Evolutionary conservation across 345 rosid species (phyloP).

Genomic region (Citrus maxima): DNA sequence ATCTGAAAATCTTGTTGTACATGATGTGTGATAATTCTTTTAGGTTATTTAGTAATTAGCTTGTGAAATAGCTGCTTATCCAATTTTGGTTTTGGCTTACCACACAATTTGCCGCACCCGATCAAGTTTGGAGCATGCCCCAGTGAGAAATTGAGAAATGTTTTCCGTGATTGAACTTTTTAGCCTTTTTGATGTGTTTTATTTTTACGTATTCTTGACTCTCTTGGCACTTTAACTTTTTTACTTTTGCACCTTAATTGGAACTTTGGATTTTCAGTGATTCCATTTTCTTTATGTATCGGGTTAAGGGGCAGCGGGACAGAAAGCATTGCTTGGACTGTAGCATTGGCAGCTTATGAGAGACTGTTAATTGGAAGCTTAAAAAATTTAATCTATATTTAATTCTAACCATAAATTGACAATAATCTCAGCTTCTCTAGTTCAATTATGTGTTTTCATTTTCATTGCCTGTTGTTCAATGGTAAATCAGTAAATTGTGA

Average conservation of each 20-base stretch:
- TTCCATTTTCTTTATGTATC: not conserved
- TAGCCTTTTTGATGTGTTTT: not conserved
- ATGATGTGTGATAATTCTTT: conserved; percentile 51
- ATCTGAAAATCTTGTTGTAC: conserved; percentile 42
- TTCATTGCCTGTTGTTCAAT: too few relatives aligned
- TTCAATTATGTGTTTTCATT: too few relatives aligned
- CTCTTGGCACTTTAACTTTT: too few relatives aligned
- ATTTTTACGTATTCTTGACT: not conserved
- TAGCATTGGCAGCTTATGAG: too few relatives aligned
- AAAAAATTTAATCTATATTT: too few relatives aligned
- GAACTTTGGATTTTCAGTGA: not conserved
- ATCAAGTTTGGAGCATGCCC: conserved; percentile 15
- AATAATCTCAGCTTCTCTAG: too few relatives aligned
- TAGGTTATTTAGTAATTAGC: conserved; percentile 41
- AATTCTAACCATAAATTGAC: too few relatives aligned
- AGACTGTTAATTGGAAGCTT: too few relatives aligned
- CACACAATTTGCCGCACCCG: not conserved
- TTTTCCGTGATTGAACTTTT: not conserved
- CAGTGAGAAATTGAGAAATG: not conserved
- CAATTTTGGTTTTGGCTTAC: conserved; percentile 25
- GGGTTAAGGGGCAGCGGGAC: too few relatives aligned
- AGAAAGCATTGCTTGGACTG: too few relatives aligned
- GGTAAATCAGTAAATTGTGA: too few relatives aligned
- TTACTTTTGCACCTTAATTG: not conserved
- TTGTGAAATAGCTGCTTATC: conserved; percentile 30